Percentiles rank a stretch among this genome's conserved stretches.
phyloP scores from a whole-genome alignment of 169 alveolate genomes.

The Cryptosporidium meleagridis region DNA sequence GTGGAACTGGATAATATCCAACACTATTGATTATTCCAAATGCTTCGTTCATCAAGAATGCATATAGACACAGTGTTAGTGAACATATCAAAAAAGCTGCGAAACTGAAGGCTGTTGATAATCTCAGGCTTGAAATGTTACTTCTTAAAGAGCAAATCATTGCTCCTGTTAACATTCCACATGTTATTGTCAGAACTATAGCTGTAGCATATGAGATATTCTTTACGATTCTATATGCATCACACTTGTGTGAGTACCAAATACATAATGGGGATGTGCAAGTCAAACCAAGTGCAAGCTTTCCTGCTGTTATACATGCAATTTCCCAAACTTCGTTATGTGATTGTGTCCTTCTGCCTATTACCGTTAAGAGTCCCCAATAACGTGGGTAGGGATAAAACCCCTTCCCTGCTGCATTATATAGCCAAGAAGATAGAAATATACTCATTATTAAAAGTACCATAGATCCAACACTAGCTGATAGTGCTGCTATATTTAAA shows the following conservation, averaged over 20 bases:
- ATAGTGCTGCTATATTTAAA: conserved; percentile 59
- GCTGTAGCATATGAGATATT: conserved; percentile 67
- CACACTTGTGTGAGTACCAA: conserved; percentile 73
- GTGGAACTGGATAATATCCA: conserved; percentile 73
- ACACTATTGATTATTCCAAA: conserved; percentile 56
- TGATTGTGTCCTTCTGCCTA: conserved; percentile 64
- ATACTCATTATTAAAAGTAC: conserved; percentile 52
- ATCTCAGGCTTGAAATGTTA: conserved; percentile 65
- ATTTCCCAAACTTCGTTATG: conserved; percentile 68
- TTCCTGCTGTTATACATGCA: conserved; percentile 70
- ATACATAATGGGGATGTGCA: conserved; percentile 64
- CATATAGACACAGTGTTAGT: conserved; percentile 15
- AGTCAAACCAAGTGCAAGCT: conserved; percentile 55
- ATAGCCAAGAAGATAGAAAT: conserved; percentile 64
- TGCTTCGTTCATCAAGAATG: conserved; percentile 67
- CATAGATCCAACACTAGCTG: conserved; percentile 73
- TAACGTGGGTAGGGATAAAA: conserved; percentile 73
- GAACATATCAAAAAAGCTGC: conserved; percentile 56
- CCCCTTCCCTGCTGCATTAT: conserved; percentile 73
- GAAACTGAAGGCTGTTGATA: conserved; percentile 69
- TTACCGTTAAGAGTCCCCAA: conserved; percentile 72
- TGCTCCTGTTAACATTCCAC: conserved; percentile 75
- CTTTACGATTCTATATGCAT: conserved; percentile 66
- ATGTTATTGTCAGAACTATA: conserved; percentile 53
- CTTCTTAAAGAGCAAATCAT: conserved; percentile 68